phyloP scores from a whole-genome alignment of 306 rosid species.

The Prunus mira region DNA sequence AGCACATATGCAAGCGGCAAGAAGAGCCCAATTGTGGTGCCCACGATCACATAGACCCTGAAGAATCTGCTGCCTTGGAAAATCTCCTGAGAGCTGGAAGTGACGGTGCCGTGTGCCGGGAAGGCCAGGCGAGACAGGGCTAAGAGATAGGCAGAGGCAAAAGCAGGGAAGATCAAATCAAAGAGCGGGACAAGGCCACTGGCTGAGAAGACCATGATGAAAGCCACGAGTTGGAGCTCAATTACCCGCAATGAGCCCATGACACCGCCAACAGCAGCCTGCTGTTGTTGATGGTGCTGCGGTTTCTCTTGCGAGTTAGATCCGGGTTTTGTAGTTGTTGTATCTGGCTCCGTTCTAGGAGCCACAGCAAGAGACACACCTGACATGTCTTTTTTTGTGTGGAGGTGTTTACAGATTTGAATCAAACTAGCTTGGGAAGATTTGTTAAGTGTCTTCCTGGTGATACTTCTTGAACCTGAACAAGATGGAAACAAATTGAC shows the following conservation, averaged over 20 bases:
- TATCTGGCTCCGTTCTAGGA: conserved; percentile 31
- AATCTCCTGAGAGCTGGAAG: conserved; percentile 33
- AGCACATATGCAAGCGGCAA: conserved; percentile 75
- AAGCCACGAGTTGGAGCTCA: conserved; percentile 85
- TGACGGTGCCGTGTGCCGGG: conserved; percentile 34
- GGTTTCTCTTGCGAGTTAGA: conserved; percentile 4
- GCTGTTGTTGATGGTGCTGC: conserved; percentile 1
- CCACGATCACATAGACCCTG: conserved; percentile 57
- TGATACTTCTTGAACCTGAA: not conserved
- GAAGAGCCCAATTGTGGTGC: conserved; percentile 69
- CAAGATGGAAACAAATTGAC: not conserved
- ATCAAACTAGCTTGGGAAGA: not conserved
- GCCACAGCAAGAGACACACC: conserved; percentile 61
- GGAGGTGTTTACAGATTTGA: not conserved
- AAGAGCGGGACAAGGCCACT: conserved; percentile 79
- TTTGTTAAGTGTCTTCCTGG: not conserved
- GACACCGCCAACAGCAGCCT: conserved; percentile 30
- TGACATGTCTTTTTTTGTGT: conserved; percentile 37
- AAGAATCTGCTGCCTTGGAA: conserved; percentile 51
- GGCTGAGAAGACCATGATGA: conserved; percentile 79
- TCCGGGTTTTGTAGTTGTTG: not conserved
- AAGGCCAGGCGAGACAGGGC: conserved; percentile 60
- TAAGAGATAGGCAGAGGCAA: conserved; percentile 58
- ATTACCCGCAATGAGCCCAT: conserved; percentile 80
- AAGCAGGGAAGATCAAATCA: conserved; percentile 61